phyloP scores from a whole-genome alignment of 1,139 yeast species.

The Zygoascus hellenicus region DNA sequence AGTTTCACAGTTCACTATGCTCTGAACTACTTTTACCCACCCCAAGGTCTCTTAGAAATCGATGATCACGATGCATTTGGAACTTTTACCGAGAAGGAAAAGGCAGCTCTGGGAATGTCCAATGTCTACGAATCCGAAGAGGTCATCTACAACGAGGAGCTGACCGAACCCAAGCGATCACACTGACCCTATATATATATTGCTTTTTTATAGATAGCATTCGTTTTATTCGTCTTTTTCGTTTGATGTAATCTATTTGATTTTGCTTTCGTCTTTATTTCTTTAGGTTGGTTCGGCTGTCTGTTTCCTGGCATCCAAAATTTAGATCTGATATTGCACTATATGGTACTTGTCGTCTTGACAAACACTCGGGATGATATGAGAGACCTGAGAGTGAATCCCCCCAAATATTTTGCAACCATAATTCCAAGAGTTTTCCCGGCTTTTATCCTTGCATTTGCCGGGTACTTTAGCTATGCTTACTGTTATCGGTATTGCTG shows the following conservation, averaged over 20 bases:
- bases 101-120: conserved; percentile 2
- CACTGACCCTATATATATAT: no score
- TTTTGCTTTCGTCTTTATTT: no score
- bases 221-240: no score
- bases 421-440: conserved; percentile 17
- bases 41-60: conserved; percentile 31
- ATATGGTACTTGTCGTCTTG: no score
- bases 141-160: no score
- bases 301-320: no score
- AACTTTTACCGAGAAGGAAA: conserved; percentile 24
- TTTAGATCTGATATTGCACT: no score
- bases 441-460: conserved; percentile 22
- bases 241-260: no score
- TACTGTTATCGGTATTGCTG: conserved; percentile 34
- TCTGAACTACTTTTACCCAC: conserved; percentile 37
- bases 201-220: no score
- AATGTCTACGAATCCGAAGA: not conserved
- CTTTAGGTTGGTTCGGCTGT: no score
- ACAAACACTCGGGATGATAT: no score
- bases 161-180: no score
- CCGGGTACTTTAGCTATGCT: conserved; percentile 33
- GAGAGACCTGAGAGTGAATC: not conserved
- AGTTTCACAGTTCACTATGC: conserved; percentile 38
- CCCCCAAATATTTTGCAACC: not conserved
- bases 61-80: conserved; percentile 39